Base-by-base conservation (phyloP, 108 stramenopile species). In the Craspedostauros australis region DNA sequence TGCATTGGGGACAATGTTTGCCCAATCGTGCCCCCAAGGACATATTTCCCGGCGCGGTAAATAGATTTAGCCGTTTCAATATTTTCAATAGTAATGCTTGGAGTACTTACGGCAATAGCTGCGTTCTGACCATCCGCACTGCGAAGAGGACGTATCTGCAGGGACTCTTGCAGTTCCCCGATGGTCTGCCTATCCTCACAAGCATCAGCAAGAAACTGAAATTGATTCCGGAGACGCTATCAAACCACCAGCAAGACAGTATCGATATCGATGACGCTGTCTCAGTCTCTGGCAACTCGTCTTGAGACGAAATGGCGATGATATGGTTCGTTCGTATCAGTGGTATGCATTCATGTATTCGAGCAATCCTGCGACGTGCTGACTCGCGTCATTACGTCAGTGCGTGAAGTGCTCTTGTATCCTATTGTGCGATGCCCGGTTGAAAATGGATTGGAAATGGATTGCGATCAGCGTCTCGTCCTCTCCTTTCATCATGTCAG, bases 291-390 rank as follows among this genome's bases (percentile, higher is more conserved):
- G 90, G 90, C 69, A 69, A 16, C 58, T 82, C 24, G 72, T 60
- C 1, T 39, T 91, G 18, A 54, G 60, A n/a, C 69, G 67, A 36
- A 47, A 73, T 41, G 68, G 54, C 8, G 83, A 81, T 21, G 90
- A 86, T 25, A 54, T 75, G 9, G 76, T 86, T 16, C 73, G 82
- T 9, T 71, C 73, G 22, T 91, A 81, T 62, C 37, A 55, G 16
- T 91, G 85, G 85, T 91, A 87, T 62, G 86, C 90, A 1, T 69
- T 57, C 32, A 87, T 91, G 83, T 57, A 70, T 12, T 87, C 86
- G 0, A 42, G 54, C 4, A 61, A 82, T 32, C 76, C 80, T 19
- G 41, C 60, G 15, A 51, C 80, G 3, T 82, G 80, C 44, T 75
- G 73, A 42, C 75, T 82, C 48, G 19, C 75, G 11, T 62, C 62